These are phyloP conservation scores for Cicer arietinum DNA, from an alignment of 306 rosid species.

Conservation along the genomic window DNA sequence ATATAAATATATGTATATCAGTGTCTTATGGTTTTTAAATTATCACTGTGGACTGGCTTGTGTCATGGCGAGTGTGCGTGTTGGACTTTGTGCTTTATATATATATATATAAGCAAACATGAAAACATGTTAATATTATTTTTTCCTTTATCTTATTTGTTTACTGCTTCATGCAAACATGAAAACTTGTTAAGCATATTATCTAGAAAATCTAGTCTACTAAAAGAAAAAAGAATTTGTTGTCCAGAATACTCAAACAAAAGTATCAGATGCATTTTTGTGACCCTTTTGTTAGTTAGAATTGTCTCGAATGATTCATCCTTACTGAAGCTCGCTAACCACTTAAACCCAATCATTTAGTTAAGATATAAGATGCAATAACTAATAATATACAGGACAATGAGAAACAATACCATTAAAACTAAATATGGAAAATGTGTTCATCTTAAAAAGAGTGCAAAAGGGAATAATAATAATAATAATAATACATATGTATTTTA, in stretches of 20 bases:
- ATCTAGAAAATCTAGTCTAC: background rate
- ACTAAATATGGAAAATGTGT: slow-evolving; percentile 43
- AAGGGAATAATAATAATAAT: slow-evolving; percentile 33
- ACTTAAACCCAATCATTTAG: no score
- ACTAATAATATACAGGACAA: slow-evolving; percentile 25
- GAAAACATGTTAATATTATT: no score
- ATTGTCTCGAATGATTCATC: no score
- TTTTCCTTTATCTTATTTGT: background rate
- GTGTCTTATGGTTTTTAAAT: no score
- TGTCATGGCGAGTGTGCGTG: no score
- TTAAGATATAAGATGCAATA: background rate
- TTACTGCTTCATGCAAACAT: background rate
- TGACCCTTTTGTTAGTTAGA: no score
- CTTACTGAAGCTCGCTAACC: no score
- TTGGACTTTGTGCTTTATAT: no score
- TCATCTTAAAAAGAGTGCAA: slow-evolving; percentile 52
- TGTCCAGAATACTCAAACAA: background rate
- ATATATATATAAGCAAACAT: no score
- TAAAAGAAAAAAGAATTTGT: background rate
- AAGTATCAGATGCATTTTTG: background rate
- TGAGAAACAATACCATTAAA: slow-evolving; percentile 40
- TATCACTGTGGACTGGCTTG: no score
- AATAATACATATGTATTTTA: slow-evolving; percentile 50
- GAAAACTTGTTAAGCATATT: background rate
- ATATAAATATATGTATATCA: no score